Percentiles rank a stretch among this genome's conserved stretches.
Evolutionary conservation across 345 rosid genomes (phyloP).

Genomic region (Murraya koenigii): DNA sequence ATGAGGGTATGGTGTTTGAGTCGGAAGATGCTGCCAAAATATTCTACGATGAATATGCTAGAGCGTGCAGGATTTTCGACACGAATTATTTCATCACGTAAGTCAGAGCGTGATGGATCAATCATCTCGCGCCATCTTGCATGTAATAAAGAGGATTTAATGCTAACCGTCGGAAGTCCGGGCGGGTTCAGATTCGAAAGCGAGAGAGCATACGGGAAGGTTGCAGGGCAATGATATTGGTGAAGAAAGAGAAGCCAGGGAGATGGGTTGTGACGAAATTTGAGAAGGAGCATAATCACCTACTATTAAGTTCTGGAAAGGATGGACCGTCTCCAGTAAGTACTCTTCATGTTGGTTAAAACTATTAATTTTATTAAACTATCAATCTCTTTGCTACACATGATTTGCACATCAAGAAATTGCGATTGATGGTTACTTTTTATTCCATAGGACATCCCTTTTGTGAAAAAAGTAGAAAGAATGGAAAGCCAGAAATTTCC

Average conservation of each 20-base stretch:
- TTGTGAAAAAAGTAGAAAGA: background rate
- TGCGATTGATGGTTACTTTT: background rate
- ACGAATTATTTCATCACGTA: slow-evolving; percentile 42
- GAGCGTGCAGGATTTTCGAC: slow-evolving; percentile 38
- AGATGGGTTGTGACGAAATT: slow-evolving; percentile 41
- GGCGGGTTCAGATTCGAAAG: slow-evolving; percentile 38
- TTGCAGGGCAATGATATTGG: slow-evolving; percentile 48
- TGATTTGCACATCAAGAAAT: background rate
- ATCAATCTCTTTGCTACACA: background rate
- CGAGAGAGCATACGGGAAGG: slow-evolving; percentile 50
- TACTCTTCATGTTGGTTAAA: slow-evolving; percentile 3
- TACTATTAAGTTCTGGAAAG: slow-evolving; percentile 27
- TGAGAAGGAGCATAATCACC: slow-evolving; percentile 53
- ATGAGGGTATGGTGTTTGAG: slow-evolving; percentile 50
- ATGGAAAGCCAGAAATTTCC: too few species aligned
- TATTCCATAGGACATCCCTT: background rate
- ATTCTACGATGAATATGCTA: slow-evolving; percentile 49
- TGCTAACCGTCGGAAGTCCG: slow-evolving; percentile 30
- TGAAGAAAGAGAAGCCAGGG: slow-evolving; percentile 42
- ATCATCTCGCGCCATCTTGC: slow-evolving; percentile 47
- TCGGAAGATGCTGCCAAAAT: slow-evolving; percentile 45
- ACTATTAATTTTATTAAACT: background rate
- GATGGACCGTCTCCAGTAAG: slow-evolving; percentile 18
- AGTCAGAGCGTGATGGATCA: slow-evolving; percentile 45
- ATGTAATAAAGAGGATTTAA: slow-evolving; percentile 53